These are phyloP conservation scores for Aspergillus floridensis DNA, from an alignment of 2,329 filamentous ascomycete species.

Conservation along the genomic window DNA sequence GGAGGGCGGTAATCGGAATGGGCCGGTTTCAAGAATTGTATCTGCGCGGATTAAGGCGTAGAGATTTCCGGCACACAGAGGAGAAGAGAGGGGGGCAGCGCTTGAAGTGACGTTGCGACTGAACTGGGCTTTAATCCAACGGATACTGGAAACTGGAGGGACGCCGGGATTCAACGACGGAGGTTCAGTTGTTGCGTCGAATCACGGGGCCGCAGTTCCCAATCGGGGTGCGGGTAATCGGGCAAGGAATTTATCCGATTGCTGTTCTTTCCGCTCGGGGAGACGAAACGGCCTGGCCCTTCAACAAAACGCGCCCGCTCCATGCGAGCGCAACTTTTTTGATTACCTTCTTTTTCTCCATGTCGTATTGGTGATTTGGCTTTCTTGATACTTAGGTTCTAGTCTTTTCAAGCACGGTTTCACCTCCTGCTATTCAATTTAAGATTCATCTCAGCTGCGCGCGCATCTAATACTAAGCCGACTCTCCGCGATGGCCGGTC, in stretches of 20 bases:
- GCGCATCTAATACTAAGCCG: neutral
- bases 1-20: neutral
- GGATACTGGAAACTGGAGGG: conserved; percentile 19
- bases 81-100: conserved; percentile 9
- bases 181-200: conserved; percentile 21
- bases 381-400: neutral
- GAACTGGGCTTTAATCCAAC: neutral
- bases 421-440: too few species aligned
- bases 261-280: neutral
- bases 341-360: neutral
- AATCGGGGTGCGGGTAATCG: conserved; percentile 22
- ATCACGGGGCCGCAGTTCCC: conserved; percentile 37
- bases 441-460: conserved; percentile 3
- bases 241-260: conserved; percentile 15
- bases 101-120: conserved; percentile 15
- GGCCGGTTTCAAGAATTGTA: neutral
- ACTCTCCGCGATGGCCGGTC: conserved; percentile 29
- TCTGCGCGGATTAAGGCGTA: too few species aligned
- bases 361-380: neutral
- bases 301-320: neutral
- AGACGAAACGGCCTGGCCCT: neutral
- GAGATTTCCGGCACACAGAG: neutral
- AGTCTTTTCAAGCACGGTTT: neutral
- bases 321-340: neutral
- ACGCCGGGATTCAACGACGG: conserved; percentile 7